Evolutionary conservation across 768 basidiomycete genomes (phyloP).

Genomic region (Chalciporus piperatus): DNA sequence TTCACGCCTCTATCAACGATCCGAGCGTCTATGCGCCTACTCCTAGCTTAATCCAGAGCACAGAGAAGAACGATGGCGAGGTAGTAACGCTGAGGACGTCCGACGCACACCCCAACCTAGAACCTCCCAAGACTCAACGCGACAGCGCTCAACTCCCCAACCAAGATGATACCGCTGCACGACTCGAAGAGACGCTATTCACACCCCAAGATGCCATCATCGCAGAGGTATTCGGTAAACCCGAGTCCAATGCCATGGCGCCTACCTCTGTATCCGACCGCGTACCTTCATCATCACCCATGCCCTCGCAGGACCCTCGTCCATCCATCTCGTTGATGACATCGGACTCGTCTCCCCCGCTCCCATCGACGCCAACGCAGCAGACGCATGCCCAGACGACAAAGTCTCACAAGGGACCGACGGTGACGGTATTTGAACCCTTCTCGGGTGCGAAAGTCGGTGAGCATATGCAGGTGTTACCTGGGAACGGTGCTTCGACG

Average conservation of each 20-base stretch:
- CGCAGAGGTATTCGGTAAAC: constrained; percentile 36
- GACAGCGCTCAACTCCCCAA: neutral
- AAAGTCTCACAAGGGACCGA: constrained; percentile 3
- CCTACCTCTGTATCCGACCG: constrained; percentile 5
- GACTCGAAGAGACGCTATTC: constrained; percentile 13
- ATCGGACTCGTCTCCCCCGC: constrained; percentile 14
- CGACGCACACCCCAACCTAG: constrained; percentile 6
- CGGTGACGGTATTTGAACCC: constrained; percentile 31
- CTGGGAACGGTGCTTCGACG: neutral
- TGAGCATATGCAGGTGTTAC: constrained; percentile 12
- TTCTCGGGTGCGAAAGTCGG: constrained; percentile 30
- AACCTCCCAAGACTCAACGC: constrained; percentile 1
- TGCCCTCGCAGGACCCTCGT: constrained; percentile 5
- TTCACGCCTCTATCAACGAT: constrained; percentile 24
- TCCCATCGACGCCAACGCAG: constrained; percentile 4
- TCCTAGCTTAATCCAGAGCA: constrained; percentile 16
- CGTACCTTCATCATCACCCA: neutral
- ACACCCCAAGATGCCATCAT: constrained; percentile 66
- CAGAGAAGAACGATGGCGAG: constrained; percentile 7
- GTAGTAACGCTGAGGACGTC: constrained; percentile 9
- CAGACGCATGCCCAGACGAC: neutral
- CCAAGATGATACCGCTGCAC: neutral
- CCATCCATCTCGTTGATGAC: constrained; percentile 12
- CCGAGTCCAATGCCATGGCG: constrained; percentile 1
- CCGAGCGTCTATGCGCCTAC: constrained; percentile 21